phyloP scores from a whole-genome alignment of 768 basidiomycete genomes.

The Gloeophyllum trabeum region DNA sequence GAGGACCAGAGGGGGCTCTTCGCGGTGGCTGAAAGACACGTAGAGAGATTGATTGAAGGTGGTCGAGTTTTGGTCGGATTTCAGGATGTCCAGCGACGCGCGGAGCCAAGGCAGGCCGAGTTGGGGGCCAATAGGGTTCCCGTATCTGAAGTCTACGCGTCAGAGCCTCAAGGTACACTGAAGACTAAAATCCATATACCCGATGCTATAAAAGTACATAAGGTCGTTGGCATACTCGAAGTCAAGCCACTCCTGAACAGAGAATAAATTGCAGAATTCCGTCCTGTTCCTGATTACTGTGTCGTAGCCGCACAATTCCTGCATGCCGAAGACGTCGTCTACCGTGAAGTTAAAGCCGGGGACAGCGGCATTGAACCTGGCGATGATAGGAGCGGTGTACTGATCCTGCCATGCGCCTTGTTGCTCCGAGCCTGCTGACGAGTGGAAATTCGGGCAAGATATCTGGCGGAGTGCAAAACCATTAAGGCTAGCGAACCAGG shows the following conservation, averaged over 20 bases:
- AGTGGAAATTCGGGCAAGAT: conserved; percentile 7
- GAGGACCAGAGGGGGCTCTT: conserved; percentile 11
- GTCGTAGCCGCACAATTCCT: conserved; percentile 11
- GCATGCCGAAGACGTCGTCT: conserved; percentile 9
- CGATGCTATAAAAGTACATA: conserved; percentile 12
- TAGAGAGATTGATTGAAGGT: conserved; percentile 10
- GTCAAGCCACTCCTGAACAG: conserved; percentile 9
- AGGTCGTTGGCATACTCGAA: conserved; percentile 13
- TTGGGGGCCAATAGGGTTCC: conserved; percentile 9
- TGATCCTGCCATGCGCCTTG: conserved; percentile 7
- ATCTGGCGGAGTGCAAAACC: not conserved
- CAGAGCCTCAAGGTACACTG: not conserved
- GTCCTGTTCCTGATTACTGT: conserved; percentile 9
- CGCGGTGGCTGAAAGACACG: conserved; percentile 11
- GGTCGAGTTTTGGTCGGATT: not conserved
- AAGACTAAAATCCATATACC: conserved; percentile 1
- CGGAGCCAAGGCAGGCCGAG: conserved; percentile 11
- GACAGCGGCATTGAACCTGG: conserved; percentile 7
- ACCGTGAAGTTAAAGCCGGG: conserved; percentile 11
- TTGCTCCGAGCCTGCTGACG: conserved; percentile 8
- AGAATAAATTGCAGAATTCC: conserved; percentile 9
- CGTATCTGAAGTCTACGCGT: too few species aligned
- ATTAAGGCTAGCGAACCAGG: not conserved
- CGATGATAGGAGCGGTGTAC: conserved; percentile 10
- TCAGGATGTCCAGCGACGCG: not conserved